Base-by-base conservation (phyloP, 2,329 filamentous ascomycete species). In the Malbranchea zuffiana region DNA sequence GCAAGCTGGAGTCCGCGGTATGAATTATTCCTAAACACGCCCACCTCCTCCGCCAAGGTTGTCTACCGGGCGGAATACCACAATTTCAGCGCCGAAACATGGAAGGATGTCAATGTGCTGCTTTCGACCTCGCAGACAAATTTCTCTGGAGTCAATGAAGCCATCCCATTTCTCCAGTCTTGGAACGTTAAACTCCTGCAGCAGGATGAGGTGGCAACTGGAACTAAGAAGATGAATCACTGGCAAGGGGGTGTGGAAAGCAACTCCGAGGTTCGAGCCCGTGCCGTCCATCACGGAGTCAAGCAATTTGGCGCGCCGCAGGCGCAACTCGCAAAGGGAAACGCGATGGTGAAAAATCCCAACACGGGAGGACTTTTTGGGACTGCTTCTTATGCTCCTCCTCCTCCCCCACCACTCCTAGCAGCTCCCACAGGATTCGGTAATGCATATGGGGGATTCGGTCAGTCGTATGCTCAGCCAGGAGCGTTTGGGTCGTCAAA, bases 51-150 rank as follows among this genome's bases (percentile, higher is more conserved):
- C 0, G 74, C 65, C 1, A 57, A 57, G 3, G 61, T 80, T 10
- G 69, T 68, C 47, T 81, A 80, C 50, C 72, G 78, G 37, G 75
- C 76, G 1, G 67, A 71, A 44, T 68, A 80, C 35, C 68, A 65
- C 39, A 81, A 81, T 55, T 61, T 61, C 34, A 78, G 74, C 0
- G 74, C 71, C 0, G 77, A 81, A 57, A 72, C 68, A 0, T 81
- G 77, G 77, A 62, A 60, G 19, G 68, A 72, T 54, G 71, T 72
- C 52, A 72, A 69, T 43, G 57, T 81, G 24, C 68, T 67, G 0
- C 66, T 81, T 4, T 80, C 76, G 2, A 80, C 74, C 0, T 78
- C 74, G 0, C 72, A 79, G 47, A 70, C 75, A 3, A 66, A 66
- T 4, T 75, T 73, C 36, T 65, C 69, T 1, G 68, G 69, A 1